Evolutionary conservation across 371 early-diverging fungal species (phyloP).

Genomic region (Lichtheimia corymbifera): DNA sequence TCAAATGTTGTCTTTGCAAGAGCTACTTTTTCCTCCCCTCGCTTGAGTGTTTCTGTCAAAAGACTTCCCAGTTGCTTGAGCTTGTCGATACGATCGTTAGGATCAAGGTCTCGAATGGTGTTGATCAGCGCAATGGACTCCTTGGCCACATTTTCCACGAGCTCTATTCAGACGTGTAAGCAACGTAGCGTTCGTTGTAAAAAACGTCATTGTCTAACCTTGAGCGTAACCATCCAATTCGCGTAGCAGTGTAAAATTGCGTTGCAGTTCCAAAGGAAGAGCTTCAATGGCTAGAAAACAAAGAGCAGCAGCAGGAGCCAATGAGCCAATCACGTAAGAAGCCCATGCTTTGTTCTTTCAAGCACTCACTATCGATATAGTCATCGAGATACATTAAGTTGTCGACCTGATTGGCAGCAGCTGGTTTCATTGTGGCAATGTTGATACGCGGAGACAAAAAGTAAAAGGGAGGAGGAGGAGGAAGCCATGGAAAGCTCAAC

Average conservation of each 20-base stretch:
- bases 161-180: conserved; percentile 34
- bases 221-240: conserved; percentile 90
- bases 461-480: too few species aligned
- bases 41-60: conserved; percentile 74
- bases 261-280: conserved; percentile 86
- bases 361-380: conserved; percentile 82
- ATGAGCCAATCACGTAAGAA: neutral
- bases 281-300: conserved; percentile 75
- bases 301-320: neutral
- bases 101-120: conserved; percentile 42
- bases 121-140: conserved; percentile 62
- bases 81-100: conserved; percentile 58
- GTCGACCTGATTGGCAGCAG: conserved; percentile 35
- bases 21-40: conserved; percentile 91
- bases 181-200: neutral
- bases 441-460: too few species aligned
- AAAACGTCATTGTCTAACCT: conserved; percentile 36
- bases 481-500: too few species aligned
- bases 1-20: conserved; percentile 92
- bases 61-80: conserved; percentile 62
- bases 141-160: conserved; percentile 62
- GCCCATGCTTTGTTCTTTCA: neutral
- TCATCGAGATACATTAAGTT: conserved; percentile 79
- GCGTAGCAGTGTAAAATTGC: conserved; percentile 87
- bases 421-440: conserved; percentile 30